Evolutionary conservation across 2,329 filamentous ascomycete species (phyloP), one percentile per base, ranked within the genome.

Genomic region (Penicillium sclerotiorum): DNA sequence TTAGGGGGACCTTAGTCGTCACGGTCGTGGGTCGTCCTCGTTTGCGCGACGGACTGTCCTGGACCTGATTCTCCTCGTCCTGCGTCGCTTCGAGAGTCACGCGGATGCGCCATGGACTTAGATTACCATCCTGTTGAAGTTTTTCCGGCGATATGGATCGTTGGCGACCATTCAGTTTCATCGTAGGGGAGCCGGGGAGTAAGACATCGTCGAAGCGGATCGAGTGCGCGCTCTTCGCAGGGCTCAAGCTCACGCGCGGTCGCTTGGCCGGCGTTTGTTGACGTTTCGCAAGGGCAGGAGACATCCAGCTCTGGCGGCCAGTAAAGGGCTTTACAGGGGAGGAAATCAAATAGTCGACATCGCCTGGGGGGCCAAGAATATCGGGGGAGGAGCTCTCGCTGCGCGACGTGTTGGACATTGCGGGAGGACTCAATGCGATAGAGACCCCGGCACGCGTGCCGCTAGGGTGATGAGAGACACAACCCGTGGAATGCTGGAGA

Each of bases 81-180:
- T 77, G 73, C 36, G 74, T 74, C 17, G 75, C 75, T 59, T 77
- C 74, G 28, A 77, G 68, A 0, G 75, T 77, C 20, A 77, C 73
- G 37, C 73, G 68, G 49, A 77, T 77, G 47, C 73, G 71, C 75
- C 75, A 77, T 22, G 75, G 75, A 55, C 74, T 77, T 12, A 72
- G 59, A 60, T 74, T 73, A 7, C 67, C 69, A 8, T 72, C 71
- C 9, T 63, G 58, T 36, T 64, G 64, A 2, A 61, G 49, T 38
- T 73, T 74, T n/a, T 69, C 65, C 11, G 72, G 72, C 12, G 72
- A 74, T 27, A 67, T 45, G 5, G 69, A 66, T 33, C 60, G 49
- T 38, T 65, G 58, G 39, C 58, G 55, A 52, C 62, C 58, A 53
- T 58, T 60, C 2, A 68, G 30, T 22, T 67, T 68, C 59, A 57